phyloP scores from a whole-genome alignment of 352 stramenopile species.

The Globisporangium irregulare region DNA sequence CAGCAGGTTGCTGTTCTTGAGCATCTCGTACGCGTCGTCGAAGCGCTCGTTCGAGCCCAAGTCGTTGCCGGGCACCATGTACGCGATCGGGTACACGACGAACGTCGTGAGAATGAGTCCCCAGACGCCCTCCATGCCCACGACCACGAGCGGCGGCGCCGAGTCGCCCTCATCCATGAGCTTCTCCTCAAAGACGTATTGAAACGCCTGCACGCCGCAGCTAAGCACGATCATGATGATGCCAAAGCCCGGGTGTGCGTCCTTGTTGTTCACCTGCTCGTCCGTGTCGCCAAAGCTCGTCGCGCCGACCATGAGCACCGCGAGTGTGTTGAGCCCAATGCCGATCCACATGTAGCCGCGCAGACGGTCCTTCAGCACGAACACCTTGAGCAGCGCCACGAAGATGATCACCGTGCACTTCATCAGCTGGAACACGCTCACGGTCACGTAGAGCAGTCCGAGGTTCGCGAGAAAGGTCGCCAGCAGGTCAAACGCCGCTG shows the following conservation, averaged over 20 bases:
- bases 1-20: constrained; percentile 56
- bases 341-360: constrained; percentile 96
- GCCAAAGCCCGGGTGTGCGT: constrained; percentile 82
- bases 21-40: constrained; percentile 76
- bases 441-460: constrained; percentile 90
- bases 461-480: constrained; percentile 95
- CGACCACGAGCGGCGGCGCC: constrained; percentile 90
- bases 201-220: constrained; percentile 92
- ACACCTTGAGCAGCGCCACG: constrained; percentile 95
- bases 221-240: constrained; percentile 94
- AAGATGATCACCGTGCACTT: constrained; percentile 96
- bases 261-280: constrained; percentile 60
- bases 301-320: constrained; percentile 90
- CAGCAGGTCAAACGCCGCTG: constrained; percentile 91
- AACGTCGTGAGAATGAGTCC: constrained; percentile 91
- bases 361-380: constrained; percentile 89
- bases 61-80: constrained; percentile 90
- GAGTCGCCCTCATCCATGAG: constrained; percentile 94
- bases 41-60: constrained; percentile 93
- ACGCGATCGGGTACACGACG: constrained; percentile 93
- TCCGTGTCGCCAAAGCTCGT: constrained; percentile 89
- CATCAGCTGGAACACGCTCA: constrained; percentile 89
- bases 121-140: constrained; percentile 97
- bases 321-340: constrained; percentile 93
- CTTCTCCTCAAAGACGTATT: constrained; percentile 99